Conservation (phyloP, 495 filamentous ascomycete species). For the Xylaria nigripes region DNA sequence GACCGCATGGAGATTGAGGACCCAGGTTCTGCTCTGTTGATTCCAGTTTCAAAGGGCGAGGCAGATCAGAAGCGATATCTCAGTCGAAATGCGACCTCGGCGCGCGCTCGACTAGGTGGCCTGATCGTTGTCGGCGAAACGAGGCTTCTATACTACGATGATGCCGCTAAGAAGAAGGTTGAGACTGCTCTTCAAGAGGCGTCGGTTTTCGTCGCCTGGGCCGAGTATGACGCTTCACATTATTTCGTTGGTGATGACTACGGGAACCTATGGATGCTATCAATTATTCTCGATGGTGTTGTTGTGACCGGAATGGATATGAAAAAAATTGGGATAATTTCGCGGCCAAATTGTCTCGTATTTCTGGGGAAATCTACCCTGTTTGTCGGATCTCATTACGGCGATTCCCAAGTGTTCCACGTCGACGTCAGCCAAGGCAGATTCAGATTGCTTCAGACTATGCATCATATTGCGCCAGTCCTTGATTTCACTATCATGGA, state of each 20-base stretch:
- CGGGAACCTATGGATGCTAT: constrained; percentile 70
- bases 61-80: constrained; percentile 45
- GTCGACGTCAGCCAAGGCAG: constrained; percentile 35
- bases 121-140: constrained; percentile 82
- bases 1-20: constrained; percentile 56
- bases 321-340: constrained; percentile 58
- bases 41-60: constrained; percentile 61
- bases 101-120: constrained; percentile 51
- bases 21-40: constrained; percentile 67
- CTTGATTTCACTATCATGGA: constrained; percentile 94
- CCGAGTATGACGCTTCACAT: constrained; percentile 64
- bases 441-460: constrained; percentile 62
- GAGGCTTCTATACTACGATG: constrained; percentile 71
- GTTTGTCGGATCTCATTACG: constrained; percentile 87
- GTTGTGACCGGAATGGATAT: constrained; percentile 49
- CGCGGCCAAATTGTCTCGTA: constrained; percentile 66
- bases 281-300: constrained; percentile 55
- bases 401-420: constrained; percentile 77
- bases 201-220: constrained; percentile 83
- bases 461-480: constrained; percentile 82
- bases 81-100: constrained; percentile 38
- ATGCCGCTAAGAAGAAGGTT: constrained; percentile 53
- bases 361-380: constrained; percentile 67
- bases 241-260: constrained; percentile 89
- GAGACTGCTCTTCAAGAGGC: constrained; percentile 58